Conservation (phyloP, 768 basidiomycete genomes). For the Mycena rosella region DNA sequence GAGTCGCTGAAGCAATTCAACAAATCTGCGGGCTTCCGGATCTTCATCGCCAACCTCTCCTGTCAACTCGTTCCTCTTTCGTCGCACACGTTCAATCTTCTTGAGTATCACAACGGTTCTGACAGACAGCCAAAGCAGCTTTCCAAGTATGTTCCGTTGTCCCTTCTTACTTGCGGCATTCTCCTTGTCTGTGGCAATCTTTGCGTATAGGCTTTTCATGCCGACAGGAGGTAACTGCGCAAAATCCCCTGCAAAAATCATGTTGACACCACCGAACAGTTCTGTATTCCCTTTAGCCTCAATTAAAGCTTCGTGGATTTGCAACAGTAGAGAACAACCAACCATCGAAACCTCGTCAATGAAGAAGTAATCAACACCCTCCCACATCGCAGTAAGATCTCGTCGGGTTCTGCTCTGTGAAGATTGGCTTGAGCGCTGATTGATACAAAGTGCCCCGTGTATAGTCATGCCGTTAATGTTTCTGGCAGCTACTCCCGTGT, state of each 20-base stretch:
- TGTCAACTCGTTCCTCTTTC: too few relatives aligned
- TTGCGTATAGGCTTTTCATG: conserved; percentile 36
- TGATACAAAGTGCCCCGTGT: conserved; percentile 12
- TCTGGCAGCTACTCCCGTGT: conserved; percentile 19
- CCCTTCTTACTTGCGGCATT: too few relatives aligned
- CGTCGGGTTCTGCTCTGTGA: neutral
- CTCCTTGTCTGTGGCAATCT: too few relatives aligned
- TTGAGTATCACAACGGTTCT: too few relatives aligned
- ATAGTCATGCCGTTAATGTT: conserved; percentile 28
- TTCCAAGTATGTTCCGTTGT: too few relatives aligned
- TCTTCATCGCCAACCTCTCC: too few relatives aligned
- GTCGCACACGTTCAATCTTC: too few relatives aligned
- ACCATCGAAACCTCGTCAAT: too few relatives aligned
- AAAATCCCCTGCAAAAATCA: conserved; percentile 50
- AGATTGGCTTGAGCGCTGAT: neutral
- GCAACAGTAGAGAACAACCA: conserved; percentile 45
- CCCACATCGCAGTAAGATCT: neutral
- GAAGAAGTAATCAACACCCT: neutral
- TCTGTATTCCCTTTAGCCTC: conserved; percentile 45
- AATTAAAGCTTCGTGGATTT: conserved; percentile 49
- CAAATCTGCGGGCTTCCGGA: too few relatives aligned
- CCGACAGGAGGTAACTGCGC: conserved; percentile 55
- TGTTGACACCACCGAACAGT: conserved; percentile 54
- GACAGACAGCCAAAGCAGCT: too few relatives aligned
- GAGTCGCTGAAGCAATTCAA: too few relatives aligned